Percentiles rank a stretch among this genome's conserved stretches.
Evolutionary conservation across 768 basidiomycete species (phyloP).

Genomic region (Tephrocybe sp.): DNA sequence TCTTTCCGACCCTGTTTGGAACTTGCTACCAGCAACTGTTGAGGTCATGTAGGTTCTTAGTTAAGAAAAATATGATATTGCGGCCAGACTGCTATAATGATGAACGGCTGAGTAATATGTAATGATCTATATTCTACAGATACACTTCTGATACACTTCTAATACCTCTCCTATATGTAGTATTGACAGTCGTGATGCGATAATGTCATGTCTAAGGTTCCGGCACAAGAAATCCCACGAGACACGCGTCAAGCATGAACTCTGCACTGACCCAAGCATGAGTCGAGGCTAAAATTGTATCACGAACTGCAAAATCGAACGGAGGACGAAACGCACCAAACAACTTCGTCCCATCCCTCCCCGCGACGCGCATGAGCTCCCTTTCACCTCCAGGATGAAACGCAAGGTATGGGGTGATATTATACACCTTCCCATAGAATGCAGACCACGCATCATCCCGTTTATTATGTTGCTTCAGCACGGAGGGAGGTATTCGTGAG

Average conservation of each 20-base stretch:
- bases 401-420: slow-evolving; percentile 87
- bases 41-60: neutral
- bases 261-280: slow-evolving; percentile 99
- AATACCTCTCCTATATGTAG: too few species aligned
- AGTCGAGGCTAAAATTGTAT: slow-evolving; percentile 60
- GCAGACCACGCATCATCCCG: slow-evolving; percentile 91
- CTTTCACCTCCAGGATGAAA: slow-evolving; percentile 96
- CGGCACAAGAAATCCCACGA: slow-evolving; percentile 86
- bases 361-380: slow-evolving; percentile 93
- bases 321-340: slow-evolving; percentile 65
- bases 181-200: too few species aligned
- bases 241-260: slow-evolving; percentile 89
- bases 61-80: neutral
- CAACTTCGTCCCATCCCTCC: slow-evolving; percentile 90
- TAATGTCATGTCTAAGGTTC: slow-evolving; percentile 42
- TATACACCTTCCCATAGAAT: slow-evolving; percentile 93
- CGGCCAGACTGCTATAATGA: too few species aligned
- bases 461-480: slow-evolving; percentile 79
- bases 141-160: too few species aligned
- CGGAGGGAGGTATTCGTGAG: slow-evolving; percentile 70
- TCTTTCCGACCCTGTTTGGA: neutral
- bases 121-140: neutral
- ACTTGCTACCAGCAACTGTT: slow-evolving; percentile 6
- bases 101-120: neutral
- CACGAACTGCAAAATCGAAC: neutral